A percentile compares a stretch with the other conserved stretches of the same genome.
Evolutionary conservation across 805 yeast genomes (phyloP).

Genomic region (Wickerhamomyces bovis): DNA sequence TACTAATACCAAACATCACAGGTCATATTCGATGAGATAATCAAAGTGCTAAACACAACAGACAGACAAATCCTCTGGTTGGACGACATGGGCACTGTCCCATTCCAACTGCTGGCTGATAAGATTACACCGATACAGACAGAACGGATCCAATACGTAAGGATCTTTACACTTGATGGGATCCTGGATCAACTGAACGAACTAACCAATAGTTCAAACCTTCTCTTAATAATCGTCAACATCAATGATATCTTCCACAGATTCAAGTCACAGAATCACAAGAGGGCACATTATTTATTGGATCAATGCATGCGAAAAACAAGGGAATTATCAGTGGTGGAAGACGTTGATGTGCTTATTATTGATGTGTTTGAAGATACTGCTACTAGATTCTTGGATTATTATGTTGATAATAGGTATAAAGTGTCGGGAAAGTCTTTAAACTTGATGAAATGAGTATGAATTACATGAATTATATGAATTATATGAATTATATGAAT

Average conservation of each 20-base stretch:
- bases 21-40: slow-evolving; percentile 1
- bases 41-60: not conserved
- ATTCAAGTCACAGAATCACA: not conserved
- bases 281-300: not conserved
- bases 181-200: not conserved
- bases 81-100: slow-evolving; percentile 1
- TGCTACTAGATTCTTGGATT: not conserved
- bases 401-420: not conserved
- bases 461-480: not conserved
- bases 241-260: slow-evolving; percentile 1
- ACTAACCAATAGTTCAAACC: not conserved
- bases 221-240: not conserved
- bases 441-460: not conserved
- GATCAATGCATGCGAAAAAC: not conserved
- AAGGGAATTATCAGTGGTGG: not conserved
- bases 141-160: not conserved
- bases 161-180: not conserved
- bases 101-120: not conserved
- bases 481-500: not conserved
- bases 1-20: no score
- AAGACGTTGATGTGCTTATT: not conserved
- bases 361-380: not conserved
- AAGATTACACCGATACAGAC: not conserved
- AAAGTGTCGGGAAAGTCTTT: not conserved
- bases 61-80: not conserved